Evolutionary conservation across 2,329 filamentous ascomycete species (phyloP).

Genomic region (Pseudopyrenochaeta lycopersici): DNA sequence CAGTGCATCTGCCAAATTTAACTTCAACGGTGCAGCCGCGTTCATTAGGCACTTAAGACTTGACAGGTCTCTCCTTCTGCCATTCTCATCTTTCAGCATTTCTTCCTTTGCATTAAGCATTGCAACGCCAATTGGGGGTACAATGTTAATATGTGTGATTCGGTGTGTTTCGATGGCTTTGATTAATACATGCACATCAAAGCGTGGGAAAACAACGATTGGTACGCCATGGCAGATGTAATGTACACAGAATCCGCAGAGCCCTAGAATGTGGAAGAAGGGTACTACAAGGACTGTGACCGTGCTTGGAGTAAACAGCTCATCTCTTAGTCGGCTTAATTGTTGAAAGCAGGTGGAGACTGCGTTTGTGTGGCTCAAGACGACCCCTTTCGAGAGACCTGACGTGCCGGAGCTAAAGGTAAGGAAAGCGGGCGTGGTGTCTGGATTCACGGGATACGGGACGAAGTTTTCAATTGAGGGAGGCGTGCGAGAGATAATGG

Average conservation of each 20-base stretch:
- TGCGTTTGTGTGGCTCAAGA: constrained; percentile 14
- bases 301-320: background rate
- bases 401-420: constrained; percentile 28
- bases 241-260: constrained; percentile 7
- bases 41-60: constrained; percentile 25
- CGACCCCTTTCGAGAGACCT: constrained; percentile 19
- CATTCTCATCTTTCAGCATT: too few relatives aligned
- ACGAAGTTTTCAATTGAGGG: background rate
- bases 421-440: background rate
- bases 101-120: background rate
- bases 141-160: constrained; percentile 1
- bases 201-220: constrained; percentile 2
- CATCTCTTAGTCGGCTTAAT: background rate
- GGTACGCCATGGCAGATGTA: constrained; percentile 13
- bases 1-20: constrained; percentile 9
- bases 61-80: constrained; percentile 8
- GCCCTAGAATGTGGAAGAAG: constrained; percentile 16
- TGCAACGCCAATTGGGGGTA: background rate
- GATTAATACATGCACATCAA: background rate
- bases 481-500: background rate
- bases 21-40: constrained; percentile 22
- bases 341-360: background rate
- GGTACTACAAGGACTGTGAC: constrained; percentile 9
- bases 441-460: too few relatives aligned
- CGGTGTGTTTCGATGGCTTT: background rate